Percentiles rank a stretch among this genome's conserved stretches.
phyloP scores from a whole-genome alignment of 2,329 filamentous ascomycete species.

The Botrytis deweyae region DNA sequence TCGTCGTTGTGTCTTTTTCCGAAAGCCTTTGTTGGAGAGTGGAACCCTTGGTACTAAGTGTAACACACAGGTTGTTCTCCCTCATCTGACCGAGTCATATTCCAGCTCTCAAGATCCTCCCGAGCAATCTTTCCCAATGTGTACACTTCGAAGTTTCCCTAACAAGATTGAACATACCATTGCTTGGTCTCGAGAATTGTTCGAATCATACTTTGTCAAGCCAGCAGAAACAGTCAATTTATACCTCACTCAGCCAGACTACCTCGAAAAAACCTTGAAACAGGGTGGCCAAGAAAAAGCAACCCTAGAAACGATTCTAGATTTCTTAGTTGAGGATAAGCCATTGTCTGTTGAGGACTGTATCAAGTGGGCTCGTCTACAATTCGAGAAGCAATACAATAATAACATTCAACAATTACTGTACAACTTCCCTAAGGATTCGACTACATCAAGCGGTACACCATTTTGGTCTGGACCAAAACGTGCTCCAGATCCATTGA shows the following conservation, averaged over 20 bases:
- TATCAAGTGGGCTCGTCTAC: slow-evolving; percentile 87
- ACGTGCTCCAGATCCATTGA: slow-evolving; percentile 87
- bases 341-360: slow-evolving; percentile 93
- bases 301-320: slow-evolving; percentile 83
- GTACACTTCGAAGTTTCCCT: slow-evolving; percentile 93
- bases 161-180: slow-evolving; percentile 99
- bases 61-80: slow-evolving; percentile 94
- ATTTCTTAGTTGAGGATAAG: slow-evolving; percentile 89
- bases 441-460: slow-evolving; percentile 80
- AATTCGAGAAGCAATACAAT: slow-evolving; percentile 96
- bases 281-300: slow-evolving; percentile 94
- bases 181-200: slow-evolving; percentile 94
- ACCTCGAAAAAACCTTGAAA: slow-evolving; percentile 81
- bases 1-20: slow-evolving; percentile 95
- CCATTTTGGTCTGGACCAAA: slow-evolving; percentile 99
- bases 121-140: slow-evolving; percentile 99
- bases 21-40: slow-evolving; percentile 92
- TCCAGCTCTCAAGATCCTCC: slow-evolving; percentile 96
- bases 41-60: slow-evolving; percentile 98
- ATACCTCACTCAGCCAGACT: slow-evolving; percentile 89
- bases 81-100: slow-evolving; percentile 91
- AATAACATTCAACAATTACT: slow-evolving; percentile 94
- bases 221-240: slow-evolving; percentile 92
- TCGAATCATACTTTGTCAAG: slow-evolving; percentile 91
- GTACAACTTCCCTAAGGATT: slow-evolving; percentile 96